phyloP scores from a whole-genome alignment of 2,329 filamentous ascomycete species.

The Pseudogymnoascus sp. region DNA sequence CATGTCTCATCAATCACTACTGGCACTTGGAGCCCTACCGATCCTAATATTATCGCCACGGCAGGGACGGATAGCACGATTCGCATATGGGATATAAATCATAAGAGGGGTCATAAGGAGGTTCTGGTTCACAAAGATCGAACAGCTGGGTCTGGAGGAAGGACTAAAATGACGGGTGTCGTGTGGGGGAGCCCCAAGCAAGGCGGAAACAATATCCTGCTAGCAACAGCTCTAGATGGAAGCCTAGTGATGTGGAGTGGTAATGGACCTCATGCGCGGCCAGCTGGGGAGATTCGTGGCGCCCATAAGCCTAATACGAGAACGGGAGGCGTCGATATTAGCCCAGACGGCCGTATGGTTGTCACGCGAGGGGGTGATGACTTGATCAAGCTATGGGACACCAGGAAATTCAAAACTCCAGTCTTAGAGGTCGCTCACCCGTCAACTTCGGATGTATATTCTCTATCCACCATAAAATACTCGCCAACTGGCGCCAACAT shows the following conservation, averaged over 20 bases:
- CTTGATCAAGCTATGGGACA: conserved; percentile 94
- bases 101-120: conserved; percentile 80
- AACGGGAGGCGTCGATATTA: conserved; percentile 89
- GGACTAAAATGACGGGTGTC: conserved; percentile 88
- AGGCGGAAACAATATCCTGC: conserved; percentile 69
- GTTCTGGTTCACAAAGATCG: conserved; percentile 94
- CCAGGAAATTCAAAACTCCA: conserved; percentile 85
- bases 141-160: conserved; percentile 76
- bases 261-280: conserved; percentile 75
- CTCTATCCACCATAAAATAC: conserved; percentile 82
- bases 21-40: conserved; percentile 82
- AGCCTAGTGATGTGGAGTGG: conserved; percentile 87
- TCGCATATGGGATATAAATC: conserved; percentile 94
- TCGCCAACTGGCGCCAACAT: conserved; percentile 76
- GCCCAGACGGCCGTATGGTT: conserved; percentile 79
- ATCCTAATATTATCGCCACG: conserved; percentile 78
- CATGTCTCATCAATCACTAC: conserved; percentile 88
- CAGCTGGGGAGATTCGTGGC: conserved; percentile 71
- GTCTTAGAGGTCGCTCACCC: conserved; percentile 69
- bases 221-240: conserved; percentile 79
- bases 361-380: conserved; percentile 88
- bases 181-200: conserved; percentile 72
- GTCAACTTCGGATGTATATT: conserved; percentile 76
- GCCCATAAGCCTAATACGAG: conserved; percentile 79
- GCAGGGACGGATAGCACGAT: conserved; percentile 92